Base-by-base conservation (phyloP, 2,329 filamentous ascomycete genomes). In the Stachybotrys elegans region DNA sequence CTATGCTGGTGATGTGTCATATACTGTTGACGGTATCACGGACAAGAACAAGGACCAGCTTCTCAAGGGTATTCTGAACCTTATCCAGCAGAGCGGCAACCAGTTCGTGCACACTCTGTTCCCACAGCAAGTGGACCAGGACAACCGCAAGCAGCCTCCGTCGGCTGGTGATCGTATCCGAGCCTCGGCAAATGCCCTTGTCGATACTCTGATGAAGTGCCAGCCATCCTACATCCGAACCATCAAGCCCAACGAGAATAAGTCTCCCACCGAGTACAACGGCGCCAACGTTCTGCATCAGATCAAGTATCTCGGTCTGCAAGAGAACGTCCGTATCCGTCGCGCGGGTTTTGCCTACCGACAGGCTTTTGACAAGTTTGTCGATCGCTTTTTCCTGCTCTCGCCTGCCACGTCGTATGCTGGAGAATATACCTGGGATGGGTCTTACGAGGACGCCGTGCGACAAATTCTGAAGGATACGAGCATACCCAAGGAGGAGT, bases 31-130 rank as follows among this genome's bases (percentile, higher is more conserved):
- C 45, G 93, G 93, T 47, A 98, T 98, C 73, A 98, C 93, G 1
- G 93, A 98, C 66, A 98, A 98, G 78, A 98, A 97, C 75, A 98
- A 97, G 75, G 93, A 98, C 60, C 89, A 94, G 66, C 75, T 98
- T 36, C 73, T 97, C 46, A 98, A 98, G 72, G 93, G 95, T 55
- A 73, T 98, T 34, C 77, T 97, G 42, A 92, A 88, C 59, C 75
- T 98, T 29, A 86, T 95, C 58, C 84, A 85, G 49, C 81, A 82
- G 53, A 96, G 90, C 59, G 78, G 81, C 46, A 97, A 97, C 67
- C 68, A 72, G 16, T 98, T 97, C 56, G 73, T 97, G 9, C 92
- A 95, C 59, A 83, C 81, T 0, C 64, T 98, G 1, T 98, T 98
- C 76, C 93, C 93, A 19, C 71, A 95, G 52, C 82, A 95, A 62